Base-by-base conservation (phyloP, 2,329 filamentous ascomycete genomes). In the Ophiostoma pallidulum region DNA sequence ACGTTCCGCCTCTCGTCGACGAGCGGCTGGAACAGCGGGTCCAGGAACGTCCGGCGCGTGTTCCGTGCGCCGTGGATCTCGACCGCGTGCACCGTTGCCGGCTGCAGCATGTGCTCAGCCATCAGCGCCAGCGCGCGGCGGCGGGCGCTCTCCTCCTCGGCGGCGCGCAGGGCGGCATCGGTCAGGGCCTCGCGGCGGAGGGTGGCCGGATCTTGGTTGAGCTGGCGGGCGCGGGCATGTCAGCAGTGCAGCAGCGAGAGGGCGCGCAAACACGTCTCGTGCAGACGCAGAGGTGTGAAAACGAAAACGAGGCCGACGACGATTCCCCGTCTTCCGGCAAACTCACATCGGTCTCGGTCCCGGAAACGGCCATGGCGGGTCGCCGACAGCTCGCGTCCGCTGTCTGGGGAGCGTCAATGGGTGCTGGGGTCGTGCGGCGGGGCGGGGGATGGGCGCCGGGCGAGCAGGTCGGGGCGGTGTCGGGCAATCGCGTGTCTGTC, bases 1-100 rank as follows among this genome's bases (percentile, higher is more conserved):
- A 71, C 70, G 58, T 80, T 76, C 55, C 76, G 71, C 57, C 84
- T 80, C 45, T 76, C 77, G 58, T 78, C 79, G 43, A 97, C 71
- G 8, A 96, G 66, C 7, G 91, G 89, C 48, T 80, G 70, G 64
- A 97, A 81, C 50, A 96, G 72, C 31, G 81, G 80, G 62, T 94
- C 78, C 47, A 98, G 80, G 64, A 98, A 96, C 53, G 76, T 74
- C 57, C 78, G 77, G 54, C 92, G 80, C n/a, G 91, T 95, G 61
- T 92, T 82, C 51, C 77, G 75, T 38, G 87, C 88, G 61, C 89
- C 86, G 52, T 94, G 78, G 51, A 98, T 74, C 57, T 85, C 80
- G 61, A 98, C 78, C 38, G 87, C 86, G 57, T 86, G 86, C 62
- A 98, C 83, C 13, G 88, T 87, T 58, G 92, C 86, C 35, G 92